A percentile compares a stretch with the other conserved stretches of the same genome.
These are phyloP conservation scores for Diaporthe citrichinensis DNA, from an alignment of 2,329 filamentous ascomycete genomes.

Conservation along the genomic window DNA sequence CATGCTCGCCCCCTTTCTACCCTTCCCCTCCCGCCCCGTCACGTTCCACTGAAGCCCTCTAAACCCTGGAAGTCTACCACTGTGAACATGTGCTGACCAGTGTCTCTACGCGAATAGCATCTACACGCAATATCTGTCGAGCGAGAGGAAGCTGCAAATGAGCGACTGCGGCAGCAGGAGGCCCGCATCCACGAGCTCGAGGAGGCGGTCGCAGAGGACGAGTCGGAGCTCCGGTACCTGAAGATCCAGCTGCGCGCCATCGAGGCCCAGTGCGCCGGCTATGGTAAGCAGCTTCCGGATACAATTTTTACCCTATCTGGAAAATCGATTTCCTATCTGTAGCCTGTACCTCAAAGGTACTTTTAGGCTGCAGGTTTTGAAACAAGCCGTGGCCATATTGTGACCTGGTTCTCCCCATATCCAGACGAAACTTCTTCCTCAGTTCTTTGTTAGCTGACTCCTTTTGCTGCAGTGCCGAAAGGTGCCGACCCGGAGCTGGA, in stretches of 20 bases:
- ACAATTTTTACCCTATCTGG: too few species aligned
- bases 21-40: neutral
- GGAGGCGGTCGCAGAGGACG: slow-evolving; percentile 68
- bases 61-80: too few species aligned
- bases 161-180: slow-evolving; percentile 73
- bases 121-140: slow-evolving; percentile 73
- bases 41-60: too few species aligned
- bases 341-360: too few species aligned
- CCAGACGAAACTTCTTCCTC: too few species aligned
- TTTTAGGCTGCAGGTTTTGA: too few species aligned
- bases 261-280: slow-evolving; percentile 68
- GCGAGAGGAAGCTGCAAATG: slow-evolving; percentile 69
- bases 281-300: too few species aligned
- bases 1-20: neutral
- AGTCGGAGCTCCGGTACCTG: slow-evolving; percentile 72
- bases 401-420: too few species aligned
- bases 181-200: slow-evolving; percentile 70
- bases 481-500: slow-evolving; percentile 69
- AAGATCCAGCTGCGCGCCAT: slow-evolving; percentile 74
- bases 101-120: slow-evolving; percentile 56
- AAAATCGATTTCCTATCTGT: too few species aligned
- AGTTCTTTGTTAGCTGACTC: too few species aligned
- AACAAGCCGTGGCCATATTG: too few species aligned
- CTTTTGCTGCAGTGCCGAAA: too few species aligned
- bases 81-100: slow-evolving; percentile 47